Conservation (phyloP, 768 basidiomycete species). For the Saitozyma sp. region DNA sequence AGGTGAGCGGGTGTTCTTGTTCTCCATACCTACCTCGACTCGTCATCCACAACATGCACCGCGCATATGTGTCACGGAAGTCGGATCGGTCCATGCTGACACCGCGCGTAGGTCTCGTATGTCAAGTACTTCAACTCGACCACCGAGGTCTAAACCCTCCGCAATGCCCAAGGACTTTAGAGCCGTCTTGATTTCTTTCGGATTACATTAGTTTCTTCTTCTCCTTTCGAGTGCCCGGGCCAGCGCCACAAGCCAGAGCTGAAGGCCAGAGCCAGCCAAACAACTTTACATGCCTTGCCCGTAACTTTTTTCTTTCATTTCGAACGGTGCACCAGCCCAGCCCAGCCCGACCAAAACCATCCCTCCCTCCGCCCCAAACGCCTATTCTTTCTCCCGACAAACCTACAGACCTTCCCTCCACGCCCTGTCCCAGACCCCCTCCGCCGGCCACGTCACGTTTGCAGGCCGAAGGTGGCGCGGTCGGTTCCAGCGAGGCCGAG, state of each 20-base stretch:
- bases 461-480: no score
- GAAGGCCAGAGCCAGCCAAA: no score
- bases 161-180: no score
- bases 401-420: background rate
- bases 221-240: background rate
- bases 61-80: background rate
- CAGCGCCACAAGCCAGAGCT: no score
- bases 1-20: slow-evolving; percentile 22
- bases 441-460: no score
- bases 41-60: no score
- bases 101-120: slow-evolving; percentile 26
- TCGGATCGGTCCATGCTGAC: slow-evolving; percentile 5
- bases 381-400: slow-evolving; percentile 1
- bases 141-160: slow-evolving; percentile 31
- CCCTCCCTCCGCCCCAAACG: background rate
- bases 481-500: no score
- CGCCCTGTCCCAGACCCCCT: no score
- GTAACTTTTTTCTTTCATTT: background rate
- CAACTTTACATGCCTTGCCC: no score
- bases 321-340: background rate
- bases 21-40: background rate
- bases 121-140: slow-evolving; percentile 53
- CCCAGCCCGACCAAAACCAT: background rate
- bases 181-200: no score
- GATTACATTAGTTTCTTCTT: background rate